Evolutionary conservation across 1,139 yeast genomes (phyloP).

Genomic region (Hanseniaspora gamundiae): DNA sequence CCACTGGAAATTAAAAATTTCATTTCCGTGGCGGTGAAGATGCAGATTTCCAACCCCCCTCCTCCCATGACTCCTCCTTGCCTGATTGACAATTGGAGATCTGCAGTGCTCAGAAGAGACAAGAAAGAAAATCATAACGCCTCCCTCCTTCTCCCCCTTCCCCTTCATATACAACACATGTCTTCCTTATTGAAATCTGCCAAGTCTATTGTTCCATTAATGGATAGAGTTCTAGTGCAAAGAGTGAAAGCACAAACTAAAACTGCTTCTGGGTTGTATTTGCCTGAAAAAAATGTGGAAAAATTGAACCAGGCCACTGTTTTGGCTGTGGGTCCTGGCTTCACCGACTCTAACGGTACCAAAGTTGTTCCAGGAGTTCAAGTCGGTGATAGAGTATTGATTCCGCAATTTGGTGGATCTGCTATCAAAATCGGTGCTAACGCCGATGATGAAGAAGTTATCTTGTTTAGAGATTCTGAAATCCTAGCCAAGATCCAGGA

Average conservation of each 20-base stretch:
- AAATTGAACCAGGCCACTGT: conserved; percentile 79
- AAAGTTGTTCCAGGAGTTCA: conserved; percentile 60
- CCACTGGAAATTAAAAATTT: no score
- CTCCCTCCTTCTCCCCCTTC: background rate
- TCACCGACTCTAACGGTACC: conserved; percentile 55
- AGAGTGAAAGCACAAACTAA: conserved; percentile 84
- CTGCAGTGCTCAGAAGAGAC: background rate
- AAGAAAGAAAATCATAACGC: background rate
- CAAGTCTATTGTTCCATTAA: conserved; percentile 77
- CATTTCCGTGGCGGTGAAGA: no score
- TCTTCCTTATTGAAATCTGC: conserved; percentile 68
- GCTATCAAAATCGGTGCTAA: conserved; percentile 59
- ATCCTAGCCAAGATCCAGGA: conserved; percentile 80
- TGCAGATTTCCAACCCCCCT: no score
- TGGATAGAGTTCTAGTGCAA: conserved; percentile 93
- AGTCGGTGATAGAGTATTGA: conserved; percentile 86
- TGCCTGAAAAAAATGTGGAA: conserved; percentile 94
- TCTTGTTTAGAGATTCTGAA: conserved; percentile 80
- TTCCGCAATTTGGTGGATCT: conserved; percentile 85
- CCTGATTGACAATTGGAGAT: no score
- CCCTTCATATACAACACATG: no score
- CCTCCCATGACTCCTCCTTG: no score
- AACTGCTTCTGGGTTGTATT: conserved; percentile 89
- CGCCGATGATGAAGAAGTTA: conserved; percentile 47
- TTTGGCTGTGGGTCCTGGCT: conserved; percentile 77